Evolutionary conservation across 1,284 basidiomycete genomes (phyloP), one percentile per base, ranked within the genome.

Genomic region (Irpex lacteus): DNA sequence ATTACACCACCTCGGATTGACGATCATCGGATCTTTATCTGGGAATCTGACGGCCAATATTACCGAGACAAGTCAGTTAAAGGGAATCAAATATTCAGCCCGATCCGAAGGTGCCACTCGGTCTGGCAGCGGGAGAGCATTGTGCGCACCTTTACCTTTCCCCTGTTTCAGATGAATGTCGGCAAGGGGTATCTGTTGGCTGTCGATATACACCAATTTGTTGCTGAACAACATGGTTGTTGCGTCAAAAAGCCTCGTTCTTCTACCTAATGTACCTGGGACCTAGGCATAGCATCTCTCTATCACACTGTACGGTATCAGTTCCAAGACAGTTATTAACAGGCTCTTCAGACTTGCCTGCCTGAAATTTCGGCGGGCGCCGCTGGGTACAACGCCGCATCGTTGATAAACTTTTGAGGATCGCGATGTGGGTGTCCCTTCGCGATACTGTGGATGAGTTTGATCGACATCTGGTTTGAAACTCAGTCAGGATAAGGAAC

Each of bases 351-450:
- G 19, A 18, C 54, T 11, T 56, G 32, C 26, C 19, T 21, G 13
- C 7, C 19, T 52, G 50, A 8, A 13, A 56, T 56, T 21, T 56
- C 54, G 54, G 54, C n/a, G 50, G 21, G 50, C 50, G n/a, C 50
- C 50, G 21, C 21, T 26, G 26, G 19, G 54, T 56, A 18, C 54
- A 36, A 56, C 54, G 54, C 54, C 54, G 54, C 54, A 56, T 56
- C 54, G 54, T 36, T 34, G 54, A 56, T 56, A 18, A 36, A 36
- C 54, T 56, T 56, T 56, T 56, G 54, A 56, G 54, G 54, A 56
- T 56, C 54, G 54, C 54, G 54, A 56, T 34, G 54, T 56, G 54
- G 54, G 32, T 34, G 54, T 56, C 6, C n/a, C 15, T 26, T 36
- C 21, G 32, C 34, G 21, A 36, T 36, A 56, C 26, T 34, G 54